phyloP scores from a whole-genome alignment of 495 filamentous ascomycete species.

The Lasiosphaeria hispida region DNA sequence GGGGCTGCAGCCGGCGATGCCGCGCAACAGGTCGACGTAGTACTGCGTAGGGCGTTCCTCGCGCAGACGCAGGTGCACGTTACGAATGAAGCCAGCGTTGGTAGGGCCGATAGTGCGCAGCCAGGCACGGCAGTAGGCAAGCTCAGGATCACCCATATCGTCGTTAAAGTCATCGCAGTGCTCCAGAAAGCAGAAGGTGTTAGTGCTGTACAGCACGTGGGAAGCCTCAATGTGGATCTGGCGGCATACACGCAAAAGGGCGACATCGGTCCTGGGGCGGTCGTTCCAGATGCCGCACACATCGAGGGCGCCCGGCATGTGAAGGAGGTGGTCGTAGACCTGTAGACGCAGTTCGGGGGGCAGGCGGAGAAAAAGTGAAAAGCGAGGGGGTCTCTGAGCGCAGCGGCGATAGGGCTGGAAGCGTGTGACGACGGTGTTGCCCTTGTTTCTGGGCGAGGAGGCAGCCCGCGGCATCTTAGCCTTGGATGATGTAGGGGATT shows the following conservation, averaged over 20 bases:
- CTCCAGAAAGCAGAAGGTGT: slow-evolving; percentile 25
- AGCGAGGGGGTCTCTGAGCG: slow-evolving; percentile 8
- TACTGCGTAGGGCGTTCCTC: slow-evolving; percentile 10
- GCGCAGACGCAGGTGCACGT: slow-evolving; percentile 19
- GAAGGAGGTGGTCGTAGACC: slow-evolving; percentile 4
- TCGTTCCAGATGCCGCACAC: slow-evolving; percentile 10
- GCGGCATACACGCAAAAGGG: slow-evolving; percentile 12
- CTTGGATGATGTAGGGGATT: too few species aligned
- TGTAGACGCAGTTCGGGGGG: slow-evolving; percentile 8
- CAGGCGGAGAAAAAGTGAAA: slow-evolving; percentile 5
- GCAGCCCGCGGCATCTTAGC: too few species aligned
- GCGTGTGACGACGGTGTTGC: neutral
- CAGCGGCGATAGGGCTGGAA: slow-evolving; percentile 12
- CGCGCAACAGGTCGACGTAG: slow-evolving; percentile 8
- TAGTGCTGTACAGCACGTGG: slow-evolving; percentile 16
- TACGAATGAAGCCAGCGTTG: slow-evolving; percentile 14
- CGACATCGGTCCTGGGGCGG: slow-evolving; percentile 7
- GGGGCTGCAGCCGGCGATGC: slow-evolving; percentile 1
- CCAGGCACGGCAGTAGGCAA: slow-evolving; percentile 4
- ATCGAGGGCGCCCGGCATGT: slow-evolving; percentile 3
- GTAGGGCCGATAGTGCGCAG: neutral
- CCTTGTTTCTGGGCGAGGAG: too few species aligned
- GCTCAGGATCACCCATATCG: neutral
- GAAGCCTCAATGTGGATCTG: slow-evolving; percentile 17
- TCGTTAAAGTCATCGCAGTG: slow-evolving; percentile 11